A percentile compares a stretch with the other conserved stretches of the same genome.
phyloP scores from a whole-genome alignment of 225 moss, liverwort and hornwort genomes.

The Takakia lepidozioides region DNA sequence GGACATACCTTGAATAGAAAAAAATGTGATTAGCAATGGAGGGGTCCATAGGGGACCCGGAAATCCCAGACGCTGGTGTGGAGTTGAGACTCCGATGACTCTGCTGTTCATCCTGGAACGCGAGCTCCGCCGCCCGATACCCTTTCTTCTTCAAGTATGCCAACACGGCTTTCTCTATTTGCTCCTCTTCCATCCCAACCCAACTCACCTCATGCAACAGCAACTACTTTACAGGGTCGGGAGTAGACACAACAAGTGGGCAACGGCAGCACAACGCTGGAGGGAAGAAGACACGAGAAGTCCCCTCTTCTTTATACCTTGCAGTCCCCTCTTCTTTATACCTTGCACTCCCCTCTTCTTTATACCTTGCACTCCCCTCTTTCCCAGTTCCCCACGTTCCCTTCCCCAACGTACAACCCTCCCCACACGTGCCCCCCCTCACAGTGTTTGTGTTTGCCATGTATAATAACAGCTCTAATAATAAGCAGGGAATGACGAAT shows the following conservation, averaged over 20 bases:
- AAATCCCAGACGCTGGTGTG: conserved; percentile 1
- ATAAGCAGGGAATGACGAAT: too few species aligned
- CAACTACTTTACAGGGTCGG: background rate
- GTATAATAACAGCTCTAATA: too few species aligned
- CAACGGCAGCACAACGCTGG: too few species aligned
- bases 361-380: too few species aligned
- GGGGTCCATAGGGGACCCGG: conserved; percentile 52
- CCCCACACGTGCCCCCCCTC: too few species aligned
- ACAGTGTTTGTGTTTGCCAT: too few species aligned
- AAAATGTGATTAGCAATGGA: conserved; percentile 79
- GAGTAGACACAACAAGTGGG: background rate
- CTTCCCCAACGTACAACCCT: too few species aligned
- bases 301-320: too few species aligned
- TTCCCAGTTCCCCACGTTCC: too few species aligned
- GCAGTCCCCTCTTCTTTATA: too few species aligned
- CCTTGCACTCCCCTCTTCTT: too few species aligned
- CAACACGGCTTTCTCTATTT: conserved; percentile 84
- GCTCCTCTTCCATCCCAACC: conserved; percentile 76
- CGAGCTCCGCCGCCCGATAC: conserved; percentile 84
- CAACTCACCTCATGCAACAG: background rate
- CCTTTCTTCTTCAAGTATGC: conserved; percentile 94
- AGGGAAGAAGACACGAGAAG: too few species aligned
- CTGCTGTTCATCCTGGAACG: conserved; percentile 93
- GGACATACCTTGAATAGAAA: conserved; percentile 54
- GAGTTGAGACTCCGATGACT: conserved; percentile 38